These are phyloP conservation scores for Solanum gandarillasii DNA, from an alignment of 257 asterid genomes.

Conservation along the genomic window DNA sequence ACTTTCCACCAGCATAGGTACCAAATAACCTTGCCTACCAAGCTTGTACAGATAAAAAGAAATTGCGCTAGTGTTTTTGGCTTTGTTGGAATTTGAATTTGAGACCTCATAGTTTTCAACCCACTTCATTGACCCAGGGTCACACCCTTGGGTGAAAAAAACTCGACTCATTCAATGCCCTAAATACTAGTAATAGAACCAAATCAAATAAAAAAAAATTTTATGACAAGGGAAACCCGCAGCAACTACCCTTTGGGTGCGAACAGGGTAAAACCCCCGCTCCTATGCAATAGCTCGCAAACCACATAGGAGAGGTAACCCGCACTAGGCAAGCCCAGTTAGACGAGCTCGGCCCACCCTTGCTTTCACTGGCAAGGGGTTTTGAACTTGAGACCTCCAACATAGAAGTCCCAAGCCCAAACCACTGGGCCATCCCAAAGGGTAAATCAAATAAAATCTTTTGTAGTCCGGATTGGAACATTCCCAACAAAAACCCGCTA, in stretches of 20 bases:
- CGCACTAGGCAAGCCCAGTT: too few relatives aligned
- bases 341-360: too few relatives aligned
- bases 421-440: too few relatives aligned
- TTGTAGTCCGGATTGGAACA: neutral
- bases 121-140: neutral
- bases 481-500: neutral
- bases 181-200: neutral
- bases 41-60: neutral
- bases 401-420: too few relatives aligned
- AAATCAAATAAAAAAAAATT: neutral
- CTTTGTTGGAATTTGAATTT: neutral
- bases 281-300: too few relatives aligned
- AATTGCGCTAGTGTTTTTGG: neutral
- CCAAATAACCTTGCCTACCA: neutral
- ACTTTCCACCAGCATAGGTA: neutral
- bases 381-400: too few relatives aligned
- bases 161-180: neutral
- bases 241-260: too few relatives aligned
- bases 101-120: neutral
- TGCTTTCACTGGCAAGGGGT: too few relatives aligned
- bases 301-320: too few relatives aligned
- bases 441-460: too few relatives aligned
- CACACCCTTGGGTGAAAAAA: neutral
- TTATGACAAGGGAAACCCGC: too few relatives aligned
- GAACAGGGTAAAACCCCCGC: too few relatives aligned